Evolutionary conservation across 805 yeast species (phyloP), one percentile per base, ranked within the genome.

Genomic region (Saccharomycopsis guyanensis): DNA sequence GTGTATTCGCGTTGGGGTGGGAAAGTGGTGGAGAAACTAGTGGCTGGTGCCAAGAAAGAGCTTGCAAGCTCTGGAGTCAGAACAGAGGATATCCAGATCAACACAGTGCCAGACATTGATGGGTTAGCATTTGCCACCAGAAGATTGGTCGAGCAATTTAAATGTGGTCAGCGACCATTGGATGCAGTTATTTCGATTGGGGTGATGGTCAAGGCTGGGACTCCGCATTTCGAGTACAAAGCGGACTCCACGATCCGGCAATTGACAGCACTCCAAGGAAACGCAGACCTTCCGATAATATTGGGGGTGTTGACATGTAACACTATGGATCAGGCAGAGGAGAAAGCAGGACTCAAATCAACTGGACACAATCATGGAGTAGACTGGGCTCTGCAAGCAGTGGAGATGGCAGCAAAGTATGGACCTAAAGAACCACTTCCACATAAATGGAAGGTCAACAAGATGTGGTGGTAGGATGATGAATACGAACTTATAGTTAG

Each of bases 381-480:
- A 60, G 98, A 91, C 65, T 91, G 97, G 97, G 98, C 95, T 56
- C 88, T 93, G 31, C 96, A 96, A 46, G 98, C 98, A 13, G 96
- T 91, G 20, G 97, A 91, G 69, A 89, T 91, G 97, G 81, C 76
- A 3, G 43, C 59, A n/a, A 76, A 76, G 55, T 75, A 63, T 48
- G 47, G 40, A 24, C 47, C 34, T 18, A n/a, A n/a, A n/a, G n/a
- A n/a, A n/a, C n/a, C n/a, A n/a, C n/a, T n/a, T n/a, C n/a, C n/a
- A n/a, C n/a, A n/a, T n/a, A n/a, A n/a, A n/a, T n/a, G n/a, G n/a
- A n/a, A n/a, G n/a, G n/a, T n/a, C 38, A 34, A 34, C 38, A 34
- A 34, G 18, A 34, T 34, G 18, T 34, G 16, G 19, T 34, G 38
- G 38, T 19, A 10, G 10, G 13, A 13, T 29, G 32, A 29, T 10